Conservation (phyloP, 2,329 filamentous ascomycete genomes). For the Calonectria multiphialidica region DNA sequence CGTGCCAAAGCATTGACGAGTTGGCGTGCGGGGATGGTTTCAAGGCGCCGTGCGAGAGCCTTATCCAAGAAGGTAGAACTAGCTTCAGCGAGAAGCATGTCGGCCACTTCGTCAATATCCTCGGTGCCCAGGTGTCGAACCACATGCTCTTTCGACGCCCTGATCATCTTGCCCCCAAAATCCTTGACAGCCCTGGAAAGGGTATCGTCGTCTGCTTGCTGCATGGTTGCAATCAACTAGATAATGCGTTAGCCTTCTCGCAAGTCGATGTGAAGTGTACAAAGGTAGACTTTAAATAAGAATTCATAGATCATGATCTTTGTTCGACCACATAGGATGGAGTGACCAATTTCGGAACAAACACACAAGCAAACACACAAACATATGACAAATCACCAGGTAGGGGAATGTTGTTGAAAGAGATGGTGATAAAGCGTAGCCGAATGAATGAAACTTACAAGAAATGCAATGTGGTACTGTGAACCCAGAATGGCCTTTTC, state of each 20-base stretch:
- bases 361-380: not conserved
- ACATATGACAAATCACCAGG: not conserved
- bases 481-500: slow-evolving; percentile 62
- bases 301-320: not conserved
- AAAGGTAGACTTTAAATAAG: not conserved
- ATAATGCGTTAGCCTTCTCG: slow-evolving; percentile 38
- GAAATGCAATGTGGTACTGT: slow-evolving; percentile 64
- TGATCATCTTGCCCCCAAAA: slow-evolving; percentile 59
- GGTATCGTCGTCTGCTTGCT: slow-evolving; percentile 54
- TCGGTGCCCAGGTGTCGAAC: slow-evolving; percentile 52
- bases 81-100: slow-evolving; percentile 58
- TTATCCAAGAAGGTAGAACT: slow-evolving; percentile 65
- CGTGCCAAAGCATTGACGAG: slow-evolving; percentile 69
- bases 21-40: slow-evolving; percentile 65
- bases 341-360: not conserved
- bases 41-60: slow-evolving; percentile 63
- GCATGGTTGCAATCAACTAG: slow-evolving; percentile 63
- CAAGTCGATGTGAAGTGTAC: slow-evolving; percentile 4
- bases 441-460: slow-evolving; percentile 55
- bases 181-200: slow-evolving; percentile 56
- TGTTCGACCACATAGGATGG: not conserved
- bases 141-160: slow-evolving; percentile 55
- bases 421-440: not conserved
- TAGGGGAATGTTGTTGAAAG: not conserved
- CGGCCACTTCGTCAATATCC: slow-evolving; percentile 60